Evolutionary conservation across 1,284 basidiomycete genomes (phyloP).

Genomic region (Ustilago crameri): DNA sequence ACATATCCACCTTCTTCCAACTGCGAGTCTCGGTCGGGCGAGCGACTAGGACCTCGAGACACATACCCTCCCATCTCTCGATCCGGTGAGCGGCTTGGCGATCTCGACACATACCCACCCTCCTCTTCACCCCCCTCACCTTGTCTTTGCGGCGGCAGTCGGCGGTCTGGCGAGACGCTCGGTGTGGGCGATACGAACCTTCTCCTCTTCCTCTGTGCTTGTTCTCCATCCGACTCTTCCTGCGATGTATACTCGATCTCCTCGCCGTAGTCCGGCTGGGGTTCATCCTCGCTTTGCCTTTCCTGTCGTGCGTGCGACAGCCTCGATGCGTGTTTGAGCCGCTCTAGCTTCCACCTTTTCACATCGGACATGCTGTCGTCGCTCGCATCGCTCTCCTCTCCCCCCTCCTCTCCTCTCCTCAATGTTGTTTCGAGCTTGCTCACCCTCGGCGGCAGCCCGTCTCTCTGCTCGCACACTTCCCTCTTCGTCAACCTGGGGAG

Average conservation of each 20-base stretch:
- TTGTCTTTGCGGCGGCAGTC: slow-evolving; percentile 14
- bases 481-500: slow-evolving; percentile 88
- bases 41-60: not conserved
- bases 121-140: slow-evolving; percentile 41
- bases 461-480: slow-evolving; percentile 87
- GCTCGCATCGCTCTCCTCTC: slow-evolving; percentile 13
- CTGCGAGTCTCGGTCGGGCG: slow-evolving; percentile 7
- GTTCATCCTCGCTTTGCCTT: slow-evolving; percentile 48
- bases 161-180: slow-evolving; percentile 34
- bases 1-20: slow-evolving; percentile 46
- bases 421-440: slow-evolving; percentile 84
- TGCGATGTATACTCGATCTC: too few relatives aligned
- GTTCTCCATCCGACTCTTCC: slow-evolving; percentile 69
- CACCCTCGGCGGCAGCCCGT: slow-evolving; percentile 76
- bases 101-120: slow-evolving; percentile 13
- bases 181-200: slow-evolving; percentile 24
- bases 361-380: slow-evolving; percentile 32
- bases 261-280: slow-evolving; percentile 48
- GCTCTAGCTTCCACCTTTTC: slow-evolving; percentile 30
- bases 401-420: slow-evolving; percentile 44
- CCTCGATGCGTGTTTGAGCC: slow-evolving; percentile 9
- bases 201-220: slow-evolving; percentile 17
- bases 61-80: slow-evolving; percentile 4
- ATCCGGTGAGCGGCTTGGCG: slow-evolving; percentile 18
- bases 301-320: not conserved